Conservation (phyloP, 1,284 basidiomycete genomes). For the Naganishia cerealis region DNA sequence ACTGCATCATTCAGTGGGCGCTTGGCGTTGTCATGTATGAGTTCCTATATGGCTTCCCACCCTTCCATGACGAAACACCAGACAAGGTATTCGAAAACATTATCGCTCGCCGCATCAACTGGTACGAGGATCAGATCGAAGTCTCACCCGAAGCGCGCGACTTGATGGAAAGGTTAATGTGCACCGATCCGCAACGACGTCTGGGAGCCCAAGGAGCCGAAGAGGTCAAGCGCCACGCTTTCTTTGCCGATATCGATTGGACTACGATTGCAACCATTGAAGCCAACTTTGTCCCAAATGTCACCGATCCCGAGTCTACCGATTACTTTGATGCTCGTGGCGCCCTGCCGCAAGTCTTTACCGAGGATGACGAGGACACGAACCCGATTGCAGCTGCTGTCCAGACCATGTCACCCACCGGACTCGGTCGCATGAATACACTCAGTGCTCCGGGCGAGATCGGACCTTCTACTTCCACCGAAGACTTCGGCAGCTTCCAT, state of each 20-base stretch:
- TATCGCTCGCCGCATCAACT: constrained; percentile 89
- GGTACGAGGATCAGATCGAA: constrained; percentile 87
- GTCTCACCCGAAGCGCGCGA: constrained; percentile 82
- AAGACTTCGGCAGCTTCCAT: constrained; percentile 96
- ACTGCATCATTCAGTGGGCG: constrained; percentile 66
- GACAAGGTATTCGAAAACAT: constrained; percentile 99
- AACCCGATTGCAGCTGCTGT: background rate
- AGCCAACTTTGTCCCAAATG: constrained; percentile 92
- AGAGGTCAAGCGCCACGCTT: constrained; percentile 90
- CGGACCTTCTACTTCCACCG: constrained; percentile 56
- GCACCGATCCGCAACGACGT: constrained; percentile 73
- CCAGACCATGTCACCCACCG: constrained; percentile 1
- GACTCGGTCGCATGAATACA: background rate
- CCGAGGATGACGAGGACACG: constrained; percentile 61
- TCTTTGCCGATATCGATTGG: constrained; percentile 90
- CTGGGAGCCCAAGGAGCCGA: constrained; percentile 84
- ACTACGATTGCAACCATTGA: constrained; percentile 80
- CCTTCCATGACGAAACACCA: constrained; percentile 94
- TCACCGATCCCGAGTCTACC: constrained; percentile 93
- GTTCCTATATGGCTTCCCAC: constrained; percentile 94
- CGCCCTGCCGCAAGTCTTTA: constrained; percentile 75
- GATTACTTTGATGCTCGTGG: constrained; percentile 98
- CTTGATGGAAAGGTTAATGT: constrained; percentile 86
- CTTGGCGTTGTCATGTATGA: constrained; percentile 98
- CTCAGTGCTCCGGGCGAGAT: constrained; percentile 17